Evolutionary conservation across 257 asterid genomes (phyloP), one percentile per base, ranked within the genome.

Genomic region (Datura wrightii): DNA sequence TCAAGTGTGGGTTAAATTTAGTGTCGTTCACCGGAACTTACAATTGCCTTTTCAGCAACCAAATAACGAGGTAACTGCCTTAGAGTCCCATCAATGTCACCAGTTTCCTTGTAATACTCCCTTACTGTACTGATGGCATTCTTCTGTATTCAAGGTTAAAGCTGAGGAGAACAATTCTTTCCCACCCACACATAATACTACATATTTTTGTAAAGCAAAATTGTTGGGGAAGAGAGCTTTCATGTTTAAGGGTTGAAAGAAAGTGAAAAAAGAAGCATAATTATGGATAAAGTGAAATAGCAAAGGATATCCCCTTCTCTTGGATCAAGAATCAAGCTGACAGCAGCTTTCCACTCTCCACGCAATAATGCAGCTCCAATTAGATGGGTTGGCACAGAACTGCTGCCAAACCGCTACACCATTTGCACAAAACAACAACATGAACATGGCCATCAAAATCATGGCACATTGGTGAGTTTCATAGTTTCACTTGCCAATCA

Each of bases 271-370:
- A 42, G 14, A 42, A 69, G 42, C 9, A 52, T 67, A 79, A 80
- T 46, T 41, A 42, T 10, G 60, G n/a, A 66, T 67, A 72, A 65
- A 55, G 42, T 59, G 44, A 56, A 85, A 69, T 79, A 84, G 58
- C 67, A 82, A 92, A 94, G 99, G 99, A 96, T 96, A 96, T 96
- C 99, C 88, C 98, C 98, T 90, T 93, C 98, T 89, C 97, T 92
- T 83, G 99, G 99, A 85, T 96, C 97, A 85, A 96, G 98, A 90
- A 96, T 88, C 97, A 93, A 65, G 90, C 82, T 85, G 79, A 95
- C 92, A 24, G 97, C 98, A 85, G 91, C 86, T 93, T 93, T 88
- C 99, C 99, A 96, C 86, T 96, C 98, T 82, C 99, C 99, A 53
- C 96, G 97, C 62, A 96, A 83, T 85, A 96, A 88, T 53, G 97